These are phyloP conservation scores for Beauveria scarabaeidicola DNA, from an alignment of 2,329 filamentous ascomycete genomes.

Conservation along the genomic window DNA sequence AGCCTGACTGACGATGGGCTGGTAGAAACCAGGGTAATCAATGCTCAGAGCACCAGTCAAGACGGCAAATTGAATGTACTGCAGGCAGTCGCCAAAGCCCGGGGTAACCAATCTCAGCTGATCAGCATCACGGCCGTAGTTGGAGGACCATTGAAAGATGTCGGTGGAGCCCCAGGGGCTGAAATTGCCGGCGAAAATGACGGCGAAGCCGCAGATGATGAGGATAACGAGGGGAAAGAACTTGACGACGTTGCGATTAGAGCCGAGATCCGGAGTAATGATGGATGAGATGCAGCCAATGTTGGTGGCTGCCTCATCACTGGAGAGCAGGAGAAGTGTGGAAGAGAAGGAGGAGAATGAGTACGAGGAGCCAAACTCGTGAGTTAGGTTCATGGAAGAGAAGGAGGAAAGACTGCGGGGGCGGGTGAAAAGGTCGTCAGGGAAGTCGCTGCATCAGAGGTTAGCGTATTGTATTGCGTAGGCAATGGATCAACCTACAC, in stretches of 20 bases:
- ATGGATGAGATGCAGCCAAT: conserved; percentile 76
- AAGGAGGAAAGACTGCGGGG: conserved; percentile 42
- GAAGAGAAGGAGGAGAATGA: conserved; percentile 74
- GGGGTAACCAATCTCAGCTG: conserved; percentile 86
- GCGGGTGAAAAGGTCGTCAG: conserved; percentile 33
- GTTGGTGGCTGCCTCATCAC: conserved; percentile 52
- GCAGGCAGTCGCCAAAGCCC: conserved; percentile 90
- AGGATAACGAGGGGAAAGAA: conserved; percentile 75
- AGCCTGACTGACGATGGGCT: conserved; percentile 78
- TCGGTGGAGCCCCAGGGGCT: conserved; percentile 92
- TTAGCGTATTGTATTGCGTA: conserved; percentile 10
- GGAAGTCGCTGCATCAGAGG: conserved; percentile 23
- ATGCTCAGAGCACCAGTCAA: conserved; percentile 81
- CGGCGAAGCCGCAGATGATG: conserved; percentile 71
- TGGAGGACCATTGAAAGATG: conserved; percentile 93
- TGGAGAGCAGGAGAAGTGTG: conserved; percentile 66
- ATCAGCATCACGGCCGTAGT: conserved; percentile 91
- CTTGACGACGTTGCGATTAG: conserved; percentile 57
- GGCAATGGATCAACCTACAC: conserved; percentile 25
- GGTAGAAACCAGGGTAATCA: conserved; percentile 88
- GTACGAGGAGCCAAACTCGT: conserved; percentile 74
- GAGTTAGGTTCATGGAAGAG: conserved; percentile 63
- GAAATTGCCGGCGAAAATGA: conserved; percentile 73
- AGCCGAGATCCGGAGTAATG: conserved; percentile 75
- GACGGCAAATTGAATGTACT: conserved; percentile 91